Percentiles rank a stretch among this genome's conserved stretches.
Conservation (phyloP, 2,329 filamentous ascomycete genomes). For the Exophiala xenobiotica region DNA sequence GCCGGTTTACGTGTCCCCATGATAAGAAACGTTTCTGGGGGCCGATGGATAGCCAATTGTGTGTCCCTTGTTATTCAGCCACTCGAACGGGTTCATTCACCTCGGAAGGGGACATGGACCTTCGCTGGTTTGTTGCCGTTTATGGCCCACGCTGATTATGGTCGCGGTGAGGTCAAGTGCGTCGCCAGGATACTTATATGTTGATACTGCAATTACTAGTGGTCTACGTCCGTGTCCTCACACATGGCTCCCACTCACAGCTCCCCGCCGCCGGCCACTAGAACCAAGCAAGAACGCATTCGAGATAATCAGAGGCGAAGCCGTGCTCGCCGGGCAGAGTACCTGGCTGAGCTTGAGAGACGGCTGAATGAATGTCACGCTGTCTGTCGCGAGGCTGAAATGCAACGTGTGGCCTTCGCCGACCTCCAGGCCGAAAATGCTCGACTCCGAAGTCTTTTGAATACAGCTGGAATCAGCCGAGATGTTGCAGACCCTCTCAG, state of each 20-base stretch:
- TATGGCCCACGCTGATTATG: not conserved
- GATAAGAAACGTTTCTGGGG: not conserved
- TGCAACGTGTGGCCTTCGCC: conserved; percentile 18
- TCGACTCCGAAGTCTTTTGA: conserved; percentile 21
- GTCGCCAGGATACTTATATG: no score
- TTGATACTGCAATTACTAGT: no score
- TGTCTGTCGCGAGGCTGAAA: conserved; percentile 23
- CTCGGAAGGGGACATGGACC: not conserved
- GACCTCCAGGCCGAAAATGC: conserved; percentile 26
- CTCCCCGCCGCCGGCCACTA: conserved; percentile 1
- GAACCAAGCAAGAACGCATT: conserved; percentile 29
- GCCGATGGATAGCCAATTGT: not conserved
- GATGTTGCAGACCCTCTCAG: conserved; percentile 19
- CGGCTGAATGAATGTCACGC: conserved; percentile 26
- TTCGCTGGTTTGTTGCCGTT: not conserved
- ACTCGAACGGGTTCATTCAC: not conserved
- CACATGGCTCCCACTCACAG: conserved; percentile 19
- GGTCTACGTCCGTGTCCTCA: not conserved
- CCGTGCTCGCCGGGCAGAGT: conserved; percentile 29
- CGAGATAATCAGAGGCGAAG: conserved; percentile 32
- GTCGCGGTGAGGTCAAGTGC: not conserved
- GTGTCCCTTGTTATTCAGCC: not conserved
- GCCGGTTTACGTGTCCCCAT: not conserved
- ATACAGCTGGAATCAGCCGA: conserved; percentile 17
- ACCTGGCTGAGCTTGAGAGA: conserved; percentile 28